These are phyloP conservation scores for Chenopodium album DNA, from an alignment of 148 eudicot genomes.

Conservation along the genomic window DNA sequence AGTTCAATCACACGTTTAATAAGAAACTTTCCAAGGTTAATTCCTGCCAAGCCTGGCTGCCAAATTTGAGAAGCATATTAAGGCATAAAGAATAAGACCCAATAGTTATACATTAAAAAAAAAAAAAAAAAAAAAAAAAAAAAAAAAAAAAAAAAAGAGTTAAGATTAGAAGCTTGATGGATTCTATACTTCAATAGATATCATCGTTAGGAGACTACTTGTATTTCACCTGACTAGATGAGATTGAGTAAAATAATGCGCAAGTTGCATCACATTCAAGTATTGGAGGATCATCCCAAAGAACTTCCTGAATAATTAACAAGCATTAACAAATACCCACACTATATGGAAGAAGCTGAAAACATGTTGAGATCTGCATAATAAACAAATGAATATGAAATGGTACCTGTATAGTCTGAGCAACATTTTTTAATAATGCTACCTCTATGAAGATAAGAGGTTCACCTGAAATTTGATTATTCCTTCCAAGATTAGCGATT, in stretches of 20 bases:
- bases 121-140: not conserved
- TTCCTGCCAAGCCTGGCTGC: slow-evolving; percentile 95
- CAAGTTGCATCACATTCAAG: slow-evolving; percentile 89
- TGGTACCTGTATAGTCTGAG: slow-evolving; percentile 78
- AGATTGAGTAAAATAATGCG: slow-evolving; percentile 92
- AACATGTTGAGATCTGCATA: not conserved
- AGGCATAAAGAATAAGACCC: not conserved
- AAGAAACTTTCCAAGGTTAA: slow-evolving; percentile 93
- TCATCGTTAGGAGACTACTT: not conserved
- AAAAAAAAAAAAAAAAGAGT: not conserved
- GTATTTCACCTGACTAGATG: slow-evolving; percentile 78
- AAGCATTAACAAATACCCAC: slow-evolving; percentile 12
- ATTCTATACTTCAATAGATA: not conserved
- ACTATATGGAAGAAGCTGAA: not conserved
- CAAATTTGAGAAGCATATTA: slow-evolving; percentile 18
- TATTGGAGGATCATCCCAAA: slow-evolving; percentile 91
- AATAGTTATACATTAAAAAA: not conserved
- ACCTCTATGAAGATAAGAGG: slow-evolving; percentile 98
- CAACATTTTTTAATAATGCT: slow-evolving; percentile 77
- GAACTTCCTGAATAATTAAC: slow-evolving; percentile 62
- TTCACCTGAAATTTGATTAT: slow-evolving; percentile 59
- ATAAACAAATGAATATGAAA: not conserved
- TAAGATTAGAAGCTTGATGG: not conserved
- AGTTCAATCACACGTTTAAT: slow-evolving; percentile 92
- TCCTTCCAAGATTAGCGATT: slow-evolving; percentile 19